Evolutionary conservation across 768 basidiomycete genomes (phyloP), one percentile per base, ranked within the genome.

Genomic region (Suillus cothurnatus): DNA sequence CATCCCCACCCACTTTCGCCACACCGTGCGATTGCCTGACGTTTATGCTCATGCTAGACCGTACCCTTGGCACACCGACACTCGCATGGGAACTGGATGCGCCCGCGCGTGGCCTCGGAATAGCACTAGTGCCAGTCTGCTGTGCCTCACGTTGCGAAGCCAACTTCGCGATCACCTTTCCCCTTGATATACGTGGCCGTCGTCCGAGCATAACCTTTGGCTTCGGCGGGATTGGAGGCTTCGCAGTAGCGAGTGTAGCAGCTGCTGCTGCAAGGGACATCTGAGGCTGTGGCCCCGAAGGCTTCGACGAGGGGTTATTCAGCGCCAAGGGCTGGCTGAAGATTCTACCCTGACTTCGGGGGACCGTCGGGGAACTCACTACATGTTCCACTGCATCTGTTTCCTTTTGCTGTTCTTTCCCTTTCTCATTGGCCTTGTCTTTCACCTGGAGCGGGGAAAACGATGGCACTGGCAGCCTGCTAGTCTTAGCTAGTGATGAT

Each of bases 151-250:
- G 86, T 74, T 93, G 89, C 17, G 89, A 89, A 1, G 88, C 90
- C 41, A 93, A 79, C 69, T 83, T 86, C 0, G 92, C 90, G 53
- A 93, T 92, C 47, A 94, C 90, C 66, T 88, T 89, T 32, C 91
- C 91, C 45, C 93, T 85, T 50, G 92, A 94, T 67, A 94, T 91
- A 9, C 91, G 85, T 5, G 92, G 92, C 72, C 87, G 88, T 64
- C 90, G 85, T 11, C 84, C 81, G 32, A 80, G 68, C 23, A 78
- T 64, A 19, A 71, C 67, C 64, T 78, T 79, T 6, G 71, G 71
- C 62, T 74, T 77, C 19, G 70, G 68, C 21, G 74, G 70, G 12
- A 70, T 64, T 9, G 72, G 63, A 3, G 67, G 60, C 31, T 71
- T 73, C 21, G 50, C 39, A 34, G 61, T 43, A 9, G 67, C 36